A percentile compares a stretch with the other conserved stretches of the same genome.
Conservation (phyloP, 2,329 filamentous ascomycete genomes). For the Geosmithia morbida region DNA sequence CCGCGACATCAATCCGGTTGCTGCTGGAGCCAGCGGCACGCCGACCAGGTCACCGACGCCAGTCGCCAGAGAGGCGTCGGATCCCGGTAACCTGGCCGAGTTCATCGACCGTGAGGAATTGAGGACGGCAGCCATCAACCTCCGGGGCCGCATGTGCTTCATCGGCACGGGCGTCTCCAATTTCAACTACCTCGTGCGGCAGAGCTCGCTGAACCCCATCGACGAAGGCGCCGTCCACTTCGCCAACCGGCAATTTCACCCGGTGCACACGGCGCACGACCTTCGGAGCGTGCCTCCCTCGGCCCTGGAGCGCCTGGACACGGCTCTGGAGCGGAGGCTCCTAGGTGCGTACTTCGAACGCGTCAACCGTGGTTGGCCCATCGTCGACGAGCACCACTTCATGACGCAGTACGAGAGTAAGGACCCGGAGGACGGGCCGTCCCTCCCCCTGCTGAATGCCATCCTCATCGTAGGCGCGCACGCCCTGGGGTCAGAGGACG, state of each 20-base stretch:
- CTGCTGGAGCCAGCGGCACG: neutral
- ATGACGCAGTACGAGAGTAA: conserved; percentile 31
- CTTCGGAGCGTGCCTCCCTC: conserved; percentile 24
- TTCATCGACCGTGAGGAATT: conserved; percentile 32
- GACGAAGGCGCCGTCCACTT: conserved; percentile 17
- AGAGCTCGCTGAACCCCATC: conserved; percentile 18
- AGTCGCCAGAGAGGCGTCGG: conserved; percentile 16
- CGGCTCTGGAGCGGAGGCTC: conserved; percentile 30
- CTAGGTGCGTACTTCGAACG: conserved; percentile 33
- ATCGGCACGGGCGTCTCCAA: conserved; percentile 42
- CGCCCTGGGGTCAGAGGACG: conserved; percentile 23
- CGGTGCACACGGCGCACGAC: conserved; percentile 21
- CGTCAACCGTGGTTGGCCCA: conserved; percentile 35
- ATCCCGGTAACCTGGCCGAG: conserved; percentile 31
- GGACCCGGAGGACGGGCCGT: conserved; percentile 26
- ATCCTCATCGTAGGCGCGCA: conserved; percentile 37
- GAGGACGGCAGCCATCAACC: conserved; percentile 27
- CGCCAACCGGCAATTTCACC: conserved; percentile 16
- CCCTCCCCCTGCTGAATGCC: conserved; percentile 32
- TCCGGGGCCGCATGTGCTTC: conserved; percentile 32
- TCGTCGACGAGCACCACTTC: conserved; percentile 35
- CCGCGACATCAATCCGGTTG: conserved; percentile 9
- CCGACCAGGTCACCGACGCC: neutral
- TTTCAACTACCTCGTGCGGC: conserved; percentile 37
- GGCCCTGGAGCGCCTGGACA: conserved; percentile 32